Evolutionary conservation across 495 filamentous ascomycete species (phyloP).

Genomic region (Gamarada debralockiae): DNA sequence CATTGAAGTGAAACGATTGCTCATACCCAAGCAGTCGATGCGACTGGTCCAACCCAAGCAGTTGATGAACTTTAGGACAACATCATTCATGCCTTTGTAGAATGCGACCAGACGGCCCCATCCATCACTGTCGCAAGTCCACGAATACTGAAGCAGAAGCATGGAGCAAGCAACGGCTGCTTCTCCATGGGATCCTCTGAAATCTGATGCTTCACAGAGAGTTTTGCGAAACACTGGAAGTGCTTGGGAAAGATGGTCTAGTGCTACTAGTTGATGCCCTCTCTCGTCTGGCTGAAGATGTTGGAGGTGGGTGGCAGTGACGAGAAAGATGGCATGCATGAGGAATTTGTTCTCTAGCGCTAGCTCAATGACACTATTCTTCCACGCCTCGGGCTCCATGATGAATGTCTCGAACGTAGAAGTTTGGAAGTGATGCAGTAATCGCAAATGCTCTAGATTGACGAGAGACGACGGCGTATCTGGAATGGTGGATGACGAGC

Average conservation of each 20-base stretch:
- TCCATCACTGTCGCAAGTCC: neutral
- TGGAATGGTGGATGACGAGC: too few relatives aligned
- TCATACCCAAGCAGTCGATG: neutral
- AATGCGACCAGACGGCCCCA: neutral
- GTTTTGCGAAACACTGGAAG: neutral
- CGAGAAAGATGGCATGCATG: conserved; percentile 1
- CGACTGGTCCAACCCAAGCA: too few relatives aligned
- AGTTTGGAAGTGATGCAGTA: neutral
- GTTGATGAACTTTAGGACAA: too few relatives aligned
- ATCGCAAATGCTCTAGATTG: neutral
- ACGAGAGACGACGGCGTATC: too few relatives aligned
- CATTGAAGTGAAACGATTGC: neutral
- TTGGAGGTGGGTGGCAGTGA: neutral
- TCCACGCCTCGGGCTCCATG: neutral
- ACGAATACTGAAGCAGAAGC: neutral
- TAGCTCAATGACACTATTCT: neutral
- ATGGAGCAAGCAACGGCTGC: neutral
- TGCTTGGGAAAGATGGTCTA: neutral
- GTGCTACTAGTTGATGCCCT: neutral
- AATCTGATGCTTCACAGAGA: neutral
- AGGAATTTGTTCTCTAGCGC: conserved; percentile 1
- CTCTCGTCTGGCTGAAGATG: neutral
- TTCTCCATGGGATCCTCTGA: neutral
- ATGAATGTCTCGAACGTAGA: neutral
- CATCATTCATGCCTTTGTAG: neutral